Evolutionary conservation across 352 stramenopile genomes (phyloP).

Genomic region (Albugo candida): DNA sequence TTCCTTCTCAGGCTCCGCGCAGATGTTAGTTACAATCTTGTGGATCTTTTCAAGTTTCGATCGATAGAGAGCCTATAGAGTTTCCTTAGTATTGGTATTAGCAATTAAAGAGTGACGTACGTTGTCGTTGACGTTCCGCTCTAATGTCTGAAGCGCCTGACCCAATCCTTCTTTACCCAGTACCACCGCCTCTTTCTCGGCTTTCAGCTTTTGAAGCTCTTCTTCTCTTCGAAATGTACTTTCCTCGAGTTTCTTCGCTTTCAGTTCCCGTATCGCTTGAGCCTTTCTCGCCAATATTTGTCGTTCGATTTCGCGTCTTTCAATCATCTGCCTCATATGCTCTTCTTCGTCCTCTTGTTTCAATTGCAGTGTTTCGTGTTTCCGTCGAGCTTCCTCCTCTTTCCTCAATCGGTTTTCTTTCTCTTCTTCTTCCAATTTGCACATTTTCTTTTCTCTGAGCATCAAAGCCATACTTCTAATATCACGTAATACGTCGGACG

Average conservation of each 20-base stretch:
- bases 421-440: constrained; percentile 11
- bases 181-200: not conserved
- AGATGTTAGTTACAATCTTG: constrained; percentile 39
- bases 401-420: constrained; percentile 1
- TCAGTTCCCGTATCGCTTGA: constrained; percentile 27
- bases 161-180: constrained; percentile 22
- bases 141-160: constrained; percentile 19
- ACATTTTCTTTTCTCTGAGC: not conserved
- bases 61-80: constrained; percentile 12
- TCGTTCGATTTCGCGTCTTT: not conserved
- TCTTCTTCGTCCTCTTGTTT: constrained; percentile 9
- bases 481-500: not conserved
- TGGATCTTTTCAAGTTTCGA: constrained; percentile 28
- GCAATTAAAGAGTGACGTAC: constrained; percentile 4
- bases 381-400: constrained; percentile 1
- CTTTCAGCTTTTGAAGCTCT: not conserved
- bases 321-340: constrained; percentile 7
- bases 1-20: constrained; percentile 39
- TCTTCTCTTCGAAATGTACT: constrained; percentile 3
- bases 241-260: constrained; percentile 17
- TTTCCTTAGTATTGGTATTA: not conserved
- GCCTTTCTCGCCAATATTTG: constrained; percentile 23
- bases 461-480: not conserved
- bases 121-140: constrained; percentile 16
- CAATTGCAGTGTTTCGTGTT: constrained; percentile 7